A percentile compares a stretch with the other conserved stretches of the same genome.
These are phyloP conservation scores for Tetrapyrgos nigripes DNA, from an alignment of 1,284 basidiomycete genomes.

Conservation along the genomic window DNA sequence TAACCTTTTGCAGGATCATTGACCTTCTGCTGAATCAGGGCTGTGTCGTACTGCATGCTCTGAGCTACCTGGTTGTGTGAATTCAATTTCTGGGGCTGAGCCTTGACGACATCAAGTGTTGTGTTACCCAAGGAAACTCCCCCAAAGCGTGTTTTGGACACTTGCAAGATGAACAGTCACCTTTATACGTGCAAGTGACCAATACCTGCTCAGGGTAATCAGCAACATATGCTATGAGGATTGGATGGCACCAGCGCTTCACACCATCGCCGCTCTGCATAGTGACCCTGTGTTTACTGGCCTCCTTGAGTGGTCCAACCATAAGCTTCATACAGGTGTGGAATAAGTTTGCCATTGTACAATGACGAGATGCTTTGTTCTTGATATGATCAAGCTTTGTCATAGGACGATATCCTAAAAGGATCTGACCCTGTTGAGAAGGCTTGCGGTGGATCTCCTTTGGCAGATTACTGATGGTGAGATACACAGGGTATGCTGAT, in stretches of 20 bases:
- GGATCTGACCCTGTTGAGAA: constrained; percentile 36
- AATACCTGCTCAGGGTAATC: neutral
- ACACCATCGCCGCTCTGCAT: constrained; percentile 26
- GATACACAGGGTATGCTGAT: constrained; percentile 45
- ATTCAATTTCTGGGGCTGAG: too few species aligned
- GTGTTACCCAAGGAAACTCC: neutral
- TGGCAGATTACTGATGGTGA: constrained; percentile 50
- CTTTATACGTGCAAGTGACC: neutral
- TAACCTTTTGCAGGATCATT: too few species aligned
- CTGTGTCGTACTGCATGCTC: too few species aligned
- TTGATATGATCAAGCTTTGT: constrained; percentile 35
- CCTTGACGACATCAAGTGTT: too few species aligned
- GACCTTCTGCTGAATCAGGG: too few species aligned
- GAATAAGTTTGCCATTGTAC: constrained; percentile 40
- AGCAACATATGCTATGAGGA: constrained; percentile 13
- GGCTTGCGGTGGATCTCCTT: too few species aligned
- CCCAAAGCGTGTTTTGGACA: neutral
- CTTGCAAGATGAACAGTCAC: neutral
- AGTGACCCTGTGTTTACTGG: constrained; percentile 26
- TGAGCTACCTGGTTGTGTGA: too few species aligned
- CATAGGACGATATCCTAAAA: constrained; percentile 45
- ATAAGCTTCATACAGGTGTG: constrained; percentile 39
- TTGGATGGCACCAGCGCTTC: constrained; percentile 23
- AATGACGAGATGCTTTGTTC: constrained; percentile 30
- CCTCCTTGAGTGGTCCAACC: constrained; percentile 24